These are phyloP conservation scores for Pseudozyma tsukubaensis DNA, from an alignment of 1,284 basidiomycete species.

Conservation along the genomic window DNA sequence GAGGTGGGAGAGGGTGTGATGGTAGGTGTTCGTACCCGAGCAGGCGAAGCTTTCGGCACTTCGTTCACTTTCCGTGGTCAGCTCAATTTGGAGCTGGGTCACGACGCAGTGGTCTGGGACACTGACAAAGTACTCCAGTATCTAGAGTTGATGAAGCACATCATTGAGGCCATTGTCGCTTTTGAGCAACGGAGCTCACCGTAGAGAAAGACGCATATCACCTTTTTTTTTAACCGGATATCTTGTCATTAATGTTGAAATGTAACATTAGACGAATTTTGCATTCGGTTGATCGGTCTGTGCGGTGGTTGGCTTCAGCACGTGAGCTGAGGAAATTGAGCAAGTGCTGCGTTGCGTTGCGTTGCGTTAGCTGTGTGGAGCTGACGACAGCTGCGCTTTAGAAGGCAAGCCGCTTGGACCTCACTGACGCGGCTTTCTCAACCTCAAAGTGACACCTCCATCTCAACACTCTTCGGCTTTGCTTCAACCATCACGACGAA, in stretches of 20 bases:
- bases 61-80: slow-evolving; percentile 45
- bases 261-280: too few species aligned
- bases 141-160: slow-evolving; percentile 32
- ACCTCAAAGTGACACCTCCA: slow-evolving; percentile 21
- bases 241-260: neutral
- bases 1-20: slow-evolving; percentile 27
- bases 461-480: slow-evolving; percentile 16
- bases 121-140: slow-evolving; percentile 36
- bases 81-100: slow-evolving; percentile 42
- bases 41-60: slow-evolving; percentile 48
- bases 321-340: slow-evolving; percentile 23
- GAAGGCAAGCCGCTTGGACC: slow-evolving; percentile 9
- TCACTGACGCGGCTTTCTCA: slow-evolving; percentile 23
- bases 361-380: slow-evolving; percentile 21
- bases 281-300: slow-evolving; percentile 54
- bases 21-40: slow-evolving; percentile 41
- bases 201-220: neutral
- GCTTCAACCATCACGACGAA: slow-evolving; percentile 1
- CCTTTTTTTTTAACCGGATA: neutral
- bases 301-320: slow-evolving; percentile 39
- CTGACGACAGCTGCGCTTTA: slow-evolving; percentile 34
- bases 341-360: neutral
- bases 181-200: slow-evolving; percentile 9
- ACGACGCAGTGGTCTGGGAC: slow-evolving; percentile 43
- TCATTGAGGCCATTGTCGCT: slow-evolving; percentile 31